Evolutionary conservation across 2,329 filamentous ascomycete species (phyloP), one percentile per base, ranked within the genome.

Genomic region (Fusarium dimerum): DNA sequence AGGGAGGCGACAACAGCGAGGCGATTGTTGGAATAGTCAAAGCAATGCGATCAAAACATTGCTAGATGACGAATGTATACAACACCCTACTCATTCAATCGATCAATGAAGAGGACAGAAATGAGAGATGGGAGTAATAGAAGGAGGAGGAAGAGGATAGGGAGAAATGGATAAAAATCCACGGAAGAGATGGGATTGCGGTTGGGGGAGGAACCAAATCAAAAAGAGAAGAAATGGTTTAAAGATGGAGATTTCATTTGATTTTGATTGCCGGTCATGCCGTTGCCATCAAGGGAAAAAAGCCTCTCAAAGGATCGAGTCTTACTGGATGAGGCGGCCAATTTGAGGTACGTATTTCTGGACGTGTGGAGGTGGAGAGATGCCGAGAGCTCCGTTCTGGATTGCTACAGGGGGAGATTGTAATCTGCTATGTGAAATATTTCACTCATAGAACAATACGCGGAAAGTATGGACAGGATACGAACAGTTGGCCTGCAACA

Each of bases 291-390:
- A 53, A 56, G 57, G 60, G 20, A 26, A 26, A 64, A 64, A 54
- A 12, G 32, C 32, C 32, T 11, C 32, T 36, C 13, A 36, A 36
- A 36, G 55, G 42, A 61, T 65, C 50, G 57, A 42, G 52, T 41
- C 18, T 61, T 54, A 61, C 57, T 63, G 60, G 62, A 51, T 50
- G 55, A 54, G 42, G 38, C 40, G 52, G 57, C 47, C 54, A 56
- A 60, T 60, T 59, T 41, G 59, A 57, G 56, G 53, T 56, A 60
- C 57, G 56, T 60, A 60, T 54, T 57, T 59, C 56, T 47, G 57
- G 51, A 48, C 50, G 50, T 60, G 53, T 57, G 62, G 50, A 49
- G 62, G 63, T 61, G 62, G 65, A 62, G 62, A 46, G 62, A 61
- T 60, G 55, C 62, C 62, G 62, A 62, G 57, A 54, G 50, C 49